Conservation (phyloP, 371 early-diverging fungal genomes). For the Ordospora pajunii region DNA sequence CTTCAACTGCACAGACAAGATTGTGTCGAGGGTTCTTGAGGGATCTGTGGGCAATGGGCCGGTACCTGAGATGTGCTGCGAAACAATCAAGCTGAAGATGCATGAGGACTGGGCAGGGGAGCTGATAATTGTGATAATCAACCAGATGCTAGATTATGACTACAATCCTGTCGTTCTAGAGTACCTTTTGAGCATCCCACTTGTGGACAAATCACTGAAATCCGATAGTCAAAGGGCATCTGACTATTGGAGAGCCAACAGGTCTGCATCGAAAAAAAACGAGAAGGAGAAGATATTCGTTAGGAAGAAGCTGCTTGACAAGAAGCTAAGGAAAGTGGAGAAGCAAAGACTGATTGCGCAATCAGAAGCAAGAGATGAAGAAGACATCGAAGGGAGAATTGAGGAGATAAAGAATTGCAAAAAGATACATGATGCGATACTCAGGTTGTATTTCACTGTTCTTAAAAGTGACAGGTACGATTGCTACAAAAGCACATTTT, state of each 20-base stretch:
- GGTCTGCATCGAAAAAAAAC: not conserved
- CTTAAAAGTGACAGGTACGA: constrained; percentile 28
- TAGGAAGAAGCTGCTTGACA: not conserved
- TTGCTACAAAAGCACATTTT: constrained; percentile 34
- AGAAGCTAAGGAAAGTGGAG: constrained; percentile 21
- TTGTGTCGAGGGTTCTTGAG: constrained; percentile 33
- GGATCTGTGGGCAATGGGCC: constrained; percentile 12
- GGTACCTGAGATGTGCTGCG: constrained; percentile 13
- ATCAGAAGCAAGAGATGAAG: constrained; percentile 17
- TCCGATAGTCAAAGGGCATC: not conserved
- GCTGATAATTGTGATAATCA: constrained; percentile 26
- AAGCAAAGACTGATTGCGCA: constrained; percentile 25
- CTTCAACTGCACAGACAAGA: constrained; percentile 43
- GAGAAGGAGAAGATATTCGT: constrained; percentile 20
- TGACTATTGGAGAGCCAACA: not conserved
- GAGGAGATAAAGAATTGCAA: constrained; percentile 25
- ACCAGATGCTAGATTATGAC: constrained; percentile 37
- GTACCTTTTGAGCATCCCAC: constrained; percentile 10
- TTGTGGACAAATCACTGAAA: constrained; percentile 15
- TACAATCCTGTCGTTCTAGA: constrained; percentile 19
- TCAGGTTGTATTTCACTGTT: constrained; percentile 42
- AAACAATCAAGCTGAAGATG: constrained; percentile 26
- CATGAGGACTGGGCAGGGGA: constrained; percentile 21
- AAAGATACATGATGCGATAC: constrained; percentile 32
- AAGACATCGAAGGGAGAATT: constrained; percentile 12